Conservation (phyloP, 2,329 filamentous ascomycete genomes). For the Colletotrichum sp. region DNA sequence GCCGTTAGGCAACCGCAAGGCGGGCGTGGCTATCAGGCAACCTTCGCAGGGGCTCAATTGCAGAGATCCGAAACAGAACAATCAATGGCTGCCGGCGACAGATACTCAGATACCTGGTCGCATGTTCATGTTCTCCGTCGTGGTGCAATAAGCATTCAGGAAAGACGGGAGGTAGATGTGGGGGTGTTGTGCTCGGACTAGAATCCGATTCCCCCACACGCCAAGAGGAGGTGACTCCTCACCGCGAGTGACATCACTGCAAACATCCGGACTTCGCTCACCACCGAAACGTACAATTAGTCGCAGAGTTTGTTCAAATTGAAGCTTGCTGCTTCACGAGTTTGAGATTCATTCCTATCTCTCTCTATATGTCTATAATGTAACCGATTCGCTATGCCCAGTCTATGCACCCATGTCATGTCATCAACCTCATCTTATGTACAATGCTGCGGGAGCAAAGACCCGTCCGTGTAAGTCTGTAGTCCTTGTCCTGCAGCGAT, state of each 20-base stretch:
- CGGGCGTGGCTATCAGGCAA: background rate
- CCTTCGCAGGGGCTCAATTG: background rate
- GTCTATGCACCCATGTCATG: conserved; percentile 11
- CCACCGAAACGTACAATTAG: background rate
- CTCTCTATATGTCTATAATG: conserved; percentile 10
- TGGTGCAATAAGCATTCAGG: background rate
- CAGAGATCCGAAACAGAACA: background rate
- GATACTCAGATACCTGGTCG: background rate
- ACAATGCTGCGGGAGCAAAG: background rate
- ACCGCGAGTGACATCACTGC: conserved; percentile 1
- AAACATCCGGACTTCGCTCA: background rate
- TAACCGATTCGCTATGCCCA: conserved; percentile 17
- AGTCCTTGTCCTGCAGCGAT: background rate
- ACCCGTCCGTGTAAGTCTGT: background rate
- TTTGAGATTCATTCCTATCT: background rate
- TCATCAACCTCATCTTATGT: conserved; percentile 11
- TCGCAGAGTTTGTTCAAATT: background rate
- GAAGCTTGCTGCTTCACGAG: background rate
- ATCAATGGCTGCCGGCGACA: background rate
- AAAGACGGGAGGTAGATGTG: background rate
- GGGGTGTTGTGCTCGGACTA: background rate
- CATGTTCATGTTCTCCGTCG: background rate
- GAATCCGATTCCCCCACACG: background rate
- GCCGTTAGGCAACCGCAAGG: background rate
- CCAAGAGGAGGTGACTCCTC: background rate